Conservation (phyloP, 352 stramenopile species). For the Globisporangium middletonii region DNA sequence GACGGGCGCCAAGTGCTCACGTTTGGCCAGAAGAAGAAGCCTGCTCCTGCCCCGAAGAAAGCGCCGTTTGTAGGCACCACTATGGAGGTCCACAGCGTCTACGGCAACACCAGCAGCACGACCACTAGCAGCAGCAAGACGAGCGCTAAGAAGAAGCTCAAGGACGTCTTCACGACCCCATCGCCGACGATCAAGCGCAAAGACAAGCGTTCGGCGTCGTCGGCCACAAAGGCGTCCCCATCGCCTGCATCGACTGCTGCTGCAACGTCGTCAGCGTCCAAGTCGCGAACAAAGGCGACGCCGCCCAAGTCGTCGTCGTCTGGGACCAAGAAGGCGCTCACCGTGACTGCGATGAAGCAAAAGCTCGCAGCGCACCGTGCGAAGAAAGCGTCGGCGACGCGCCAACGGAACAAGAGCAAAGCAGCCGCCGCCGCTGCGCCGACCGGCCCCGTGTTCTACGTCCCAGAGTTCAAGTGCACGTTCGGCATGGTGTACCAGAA, state of each 20-base stretch:
- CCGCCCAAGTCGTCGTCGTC: conserved; percentile 14
- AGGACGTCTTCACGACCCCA: conserved; percentile 6
- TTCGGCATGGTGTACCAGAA: conserved; percentile 63
- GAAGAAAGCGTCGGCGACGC: conserved; percentile 12
- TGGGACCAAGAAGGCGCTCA: conserved; percentile 22
- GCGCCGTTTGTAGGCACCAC: background rate
- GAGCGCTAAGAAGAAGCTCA: conserved; percentile 14
- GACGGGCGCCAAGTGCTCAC: conserved; percentile 52
- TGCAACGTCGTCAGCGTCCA: background rate
- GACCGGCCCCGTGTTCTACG: conserved; percentile 21
- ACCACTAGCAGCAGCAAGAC: no score
- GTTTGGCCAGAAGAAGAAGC: conserved; percentile 26
- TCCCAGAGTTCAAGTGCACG: conserved; percentile 58
- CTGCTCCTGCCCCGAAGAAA: no score
- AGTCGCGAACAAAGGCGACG: conserved; percentile 5
- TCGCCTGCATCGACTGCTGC: background rate
- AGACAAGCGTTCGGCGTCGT: conserved; percentile 14
- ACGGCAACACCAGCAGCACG: conserved; percentile 15
- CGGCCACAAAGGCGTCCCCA: background rate
- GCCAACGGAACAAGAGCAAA: conserved; percentile 21
- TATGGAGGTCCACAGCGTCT: conserved; percentile 6
- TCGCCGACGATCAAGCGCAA: conserved; percentile 28
- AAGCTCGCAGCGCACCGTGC: background rate
- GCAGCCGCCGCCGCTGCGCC: conserved; percentile 4
- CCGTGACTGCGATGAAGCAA: conserved; percentile 7